Conservation (phyloP, 768 basidiomycete genomes). For the Pleurotus tuber-regium region DNA sequence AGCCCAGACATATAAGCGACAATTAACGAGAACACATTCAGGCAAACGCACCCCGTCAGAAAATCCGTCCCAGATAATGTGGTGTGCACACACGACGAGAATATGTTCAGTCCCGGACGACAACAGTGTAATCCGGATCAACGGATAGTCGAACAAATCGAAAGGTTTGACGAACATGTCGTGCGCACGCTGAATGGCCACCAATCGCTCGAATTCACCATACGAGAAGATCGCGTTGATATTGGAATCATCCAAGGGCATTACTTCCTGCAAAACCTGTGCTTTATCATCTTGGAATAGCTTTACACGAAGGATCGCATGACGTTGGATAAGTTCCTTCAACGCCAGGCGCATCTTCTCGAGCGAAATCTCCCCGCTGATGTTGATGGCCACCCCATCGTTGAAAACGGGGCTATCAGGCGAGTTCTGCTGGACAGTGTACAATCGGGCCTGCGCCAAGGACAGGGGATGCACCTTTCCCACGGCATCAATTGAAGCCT, state of each 20-base stretch:
- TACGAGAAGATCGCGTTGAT: neutral
- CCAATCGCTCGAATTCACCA: neutral
- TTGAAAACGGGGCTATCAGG: constrained; percentile 6
- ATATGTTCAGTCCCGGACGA: constrained; percentile 5
- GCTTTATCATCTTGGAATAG: neutral
- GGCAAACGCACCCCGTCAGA: neutral
- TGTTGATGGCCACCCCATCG: constrained; percentile 7
- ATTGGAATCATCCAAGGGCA: neutral
- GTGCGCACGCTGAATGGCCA: neutral
- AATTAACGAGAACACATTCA: neutral
- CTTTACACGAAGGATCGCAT: neutral
- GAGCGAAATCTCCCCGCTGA: neutral
- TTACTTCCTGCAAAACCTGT: neutral
- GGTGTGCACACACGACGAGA: constrained; percentile 7
- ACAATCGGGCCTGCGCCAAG: constrained; percentile 9
- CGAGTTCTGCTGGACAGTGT: constrained; percentile 3
- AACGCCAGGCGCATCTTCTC: neutral
- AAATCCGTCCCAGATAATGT: constrained; percentile 10
- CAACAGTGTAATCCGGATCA: neutral
- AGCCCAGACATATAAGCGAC: neutral
- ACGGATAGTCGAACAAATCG: neutral
- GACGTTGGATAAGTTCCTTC: neutral
- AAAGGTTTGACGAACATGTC: neutral
- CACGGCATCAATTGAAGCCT: neutral
- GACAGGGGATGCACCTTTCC: constrained; percentile 1